Percentiles rank a stretch among this genome's conserved stretches.
phyloP scores from a whole-genome alignment of 176 grass and related monocot genomes.

The Aegilops sharonensis region DNA sequence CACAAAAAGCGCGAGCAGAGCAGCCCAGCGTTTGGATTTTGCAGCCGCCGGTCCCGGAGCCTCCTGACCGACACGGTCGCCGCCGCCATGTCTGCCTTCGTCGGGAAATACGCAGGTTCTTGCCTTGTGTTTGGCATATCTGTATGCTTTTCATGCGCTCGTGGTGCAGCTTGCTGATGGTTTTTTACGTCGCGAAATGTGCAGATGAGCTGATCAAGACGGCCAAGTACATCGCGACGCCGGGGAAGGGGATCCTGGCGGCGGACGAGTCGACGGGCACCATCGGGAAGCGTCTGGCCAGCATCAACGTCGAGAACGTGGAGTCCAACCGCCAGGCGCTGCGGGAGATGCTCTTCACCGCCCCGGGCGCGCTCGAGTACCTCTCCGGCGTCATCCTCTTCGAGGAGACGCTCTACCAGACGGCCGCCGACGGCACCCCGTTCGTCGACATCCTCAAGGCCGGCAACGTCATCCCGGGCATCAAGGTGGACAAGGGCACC shows the following conservation, averaged over 20 bases:
- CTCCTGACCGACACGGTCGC: not conserved
- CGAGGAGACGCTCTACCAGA: slow-evolving; percentile 95
- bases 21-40: slow-evolving; percentile 48
- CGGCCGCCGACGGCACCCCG: slow-evolving; percentile 45
- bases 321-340: slow-evolving; percentile 91
- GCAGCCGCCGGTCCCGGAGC: slow-evolving; percentile 14
- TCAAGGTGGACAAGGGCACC: slow-evolving; percentile 97
- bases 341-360: slow-evolving; percentile 78
- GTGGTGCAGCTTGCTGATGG: not conserved
- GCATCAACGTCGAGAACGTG: slow-evolving; percentile 95
- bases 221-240: slow-evolving; percentile 82
- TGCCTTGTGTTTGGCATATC: not conserved
- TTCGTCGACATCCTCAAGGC: slow-evolving; percentile 76
- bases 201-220: slow-evolving; percentile 91
- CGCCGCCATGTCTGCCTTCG: slow-evolving; percentile 83
- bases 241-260: slow-evolving; percentile 86
- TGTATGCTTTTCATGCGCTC: not conserved
- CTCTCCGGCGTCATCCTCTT: slow-evolving; percentile 93
- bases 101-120: slow-evolving; percentile 91
- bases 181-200: not conserved
- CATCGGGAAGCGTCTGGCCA: slow-evolving; percentile 83
- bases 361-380: slow-evolving; percentile 50
- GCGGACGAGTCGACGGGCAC: slow-evolving; percentile 92
- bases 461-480: slow-evolving; percentile 62
- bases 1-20: slow-evolving; percentile 27